Percentiles rank a stretch among this genome's conserved stretches.
These are phyloP conservation scores for Lignosus rhinocerotis DNA, from an alignment of 1,284 basidiomycete species.

Conservation along the genomic window DNA sequence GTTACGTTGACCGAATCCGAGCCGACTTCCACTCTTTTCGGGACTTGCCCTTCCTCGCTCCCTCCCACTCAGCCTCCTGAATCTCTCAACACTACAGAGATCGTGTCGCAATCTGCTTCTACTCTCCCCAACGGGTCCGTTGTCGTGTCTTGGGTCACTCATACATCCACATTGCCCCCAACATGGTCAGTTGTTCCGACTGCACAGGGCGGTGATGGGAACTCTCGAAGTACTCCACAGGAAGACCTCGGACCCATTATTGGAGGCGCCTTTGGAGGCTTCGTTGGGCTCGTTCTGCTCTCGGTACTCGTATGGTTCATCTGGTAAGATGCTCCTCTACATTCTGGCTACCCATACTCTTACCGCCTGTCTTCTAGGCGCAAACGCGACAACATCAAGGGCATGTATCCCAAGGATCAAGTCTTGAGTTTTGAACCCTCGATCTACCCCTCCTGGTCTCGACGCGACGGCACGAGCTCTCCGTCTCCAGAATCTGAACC, in stretches of 20 bases:
- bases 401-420: conserved; percentile 3
- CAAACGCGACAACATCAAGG: conserved; percentile 10
- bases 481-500: conserved; percentile 23
- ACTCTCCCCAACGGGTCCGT: conserved; percentile 26
- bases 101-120: conserved; percentile 13
- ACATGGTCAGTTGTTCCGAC: conserved; percentile 10
- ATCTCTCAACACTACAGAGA: conserved; percentile 2
- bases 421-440: conserved; percentile 14
- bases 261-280: conserved; percentile 32
- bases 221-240: conserved; percentile 3
- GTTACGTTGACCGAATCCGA: conserved; percentile 17
- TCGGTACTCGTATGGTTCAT: conserved; percentile 25
- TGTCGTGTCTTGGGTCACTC: conserved; percentile 15
- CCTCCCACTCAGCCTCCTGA: conserved; percentile 1
- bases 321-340: conserved; percentile 22
- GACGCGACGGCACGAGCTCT: conserved; percentile 1
- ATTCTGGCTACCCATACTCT: background rate
- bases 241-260: conserved; percentile 26
- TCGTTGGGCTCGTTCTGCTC: conserved; percentile 30
- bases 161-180: conserved; percentile 22
- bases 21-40: conserved; percentile 29
- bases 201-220: background rate
- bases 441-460: conserved; percentile 5
- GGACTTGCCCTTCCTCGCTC: conserved; percentile 19
- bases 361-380: conserved; percentile 10